Base-by-base conservation (phyloP, 2,329 filamentous ascomycete genomes). In the Claviceps pusilla region DNA sequence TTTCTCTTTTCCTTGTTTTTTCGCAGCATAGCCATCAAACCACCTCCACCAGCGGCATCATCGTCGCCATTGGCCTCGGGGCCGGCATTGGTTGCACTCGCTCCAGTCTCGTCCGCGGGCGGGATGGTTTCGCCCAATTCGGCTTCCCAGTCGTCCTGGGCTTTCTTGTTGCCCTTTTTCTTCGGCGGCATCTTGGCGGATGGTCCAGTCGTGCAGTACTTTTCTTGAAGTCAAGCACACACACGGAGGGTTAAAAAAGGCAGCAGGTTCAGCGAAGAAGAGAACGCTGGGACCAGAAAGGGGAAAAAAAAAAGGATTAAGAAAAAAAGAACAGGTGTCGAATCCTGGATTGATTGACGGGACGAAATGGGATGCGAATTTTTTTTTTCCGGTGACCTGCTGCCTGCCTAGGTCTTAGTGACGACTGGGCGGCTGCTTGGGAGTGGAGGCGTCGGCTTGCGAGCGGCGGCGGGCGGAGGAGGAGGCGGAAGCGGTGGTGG, bases 131-230 rank as follows among this genome's bases (percentile, higher is more conserved):
- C 91, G 64, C 89, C 90, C 54, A 96, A 77, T 59, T 95, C 89
- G 54, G 87, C 83, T 71, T 97, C 93, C 91, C 91, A 96, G 76
- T 96, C 89, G 65, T 95, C 88, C 67, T 87, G 81, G 66, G 76
- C 81, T 69, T 82, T 84, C 77, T 91, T 94, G 68, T 84, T 86
- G 63, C 74, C 76, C 80, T 95, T 96, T 79, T 93, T 94, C 76
- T 96, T 96, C 58, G 90, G 90, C 66, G 90, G 75, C 91, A 96
- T 97, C 57, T 70, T 76, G 70, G 57, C 57, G 61, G 61, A 59
- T 68, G 57, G 50, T 57, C 47, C 48, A 48, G 35, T 51, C 33
- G 48, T n/a, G 19, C 48, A 43, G 48, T 31, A 41, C 9, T 54
- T 47, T 7, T 43, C 45, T 29, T 47, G 45, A 4, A 29, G 5